A percentile compares a stretch with the other conserved stretches of the same genome.
Conservation (phyloP, 2,329 filamentous ascomycete genomes). For the Verticillium alfalfae region DNA sequence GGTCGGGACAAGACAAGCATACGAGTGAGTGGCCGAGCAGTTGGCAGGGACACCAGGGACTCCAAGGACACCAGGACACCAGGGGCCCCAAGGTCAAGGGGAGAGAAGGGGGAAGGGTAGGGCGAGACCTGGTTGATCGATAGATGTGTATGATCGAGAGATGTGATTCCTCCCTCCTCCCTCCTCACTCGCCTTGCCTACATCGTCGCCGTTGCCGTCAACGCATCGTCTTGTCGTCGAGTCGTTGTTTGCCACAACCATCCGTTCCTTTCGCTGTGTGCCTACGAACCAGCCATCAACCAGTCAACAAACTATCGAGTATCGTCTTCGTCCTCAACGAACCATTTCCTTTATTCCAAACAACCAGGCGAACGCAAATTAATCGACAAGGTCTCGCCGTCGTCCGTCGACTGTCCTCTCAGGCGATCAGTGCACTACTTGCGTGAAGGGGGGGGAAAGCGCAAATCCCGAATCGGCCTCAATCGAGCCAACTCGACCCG, state of each 20-base stretch:
- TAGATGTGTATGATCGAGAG: neutral
- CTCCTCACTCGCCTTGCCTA: neutral
- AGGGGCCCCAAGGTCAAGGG: neutral
- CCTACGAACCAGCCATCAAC: neutral
- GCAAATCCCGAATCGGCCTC: neutral
- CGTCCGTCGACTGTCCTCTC: neutral
- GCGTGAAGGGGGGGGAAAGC: neutral
- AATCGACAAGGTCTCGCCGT: neutral
- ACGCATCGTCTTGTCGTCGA: neutral
- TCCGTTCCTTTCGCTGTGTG: neutral
- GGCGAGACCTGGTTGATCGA: neutral
- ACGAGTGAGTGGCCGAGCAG: neutral
- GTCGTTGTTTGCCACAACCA: neutral
- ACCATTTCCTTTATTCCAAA: neutral
- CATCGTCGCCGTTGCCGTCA: neutral
- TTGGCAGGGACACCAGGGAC: neutral
- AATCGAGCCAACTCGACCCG: neutral
- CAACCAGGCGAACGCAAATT: neutral
- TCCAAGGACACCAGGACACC: neutral
- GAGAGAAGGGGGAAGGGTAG: neutral
- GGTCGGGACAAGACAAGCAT: neutral
- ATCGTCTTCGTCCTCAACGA: neutral
- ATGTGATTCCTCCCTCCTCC: neutral
- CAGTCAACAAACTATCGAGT: neutral
- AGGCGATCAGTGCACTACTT: neutral